Percentiles rank a stretch among this genome's conserved stretches.
phyloP scores from a whole-genome alignment of 345 rosid species.

The Isatis tinctoria region DNA sequence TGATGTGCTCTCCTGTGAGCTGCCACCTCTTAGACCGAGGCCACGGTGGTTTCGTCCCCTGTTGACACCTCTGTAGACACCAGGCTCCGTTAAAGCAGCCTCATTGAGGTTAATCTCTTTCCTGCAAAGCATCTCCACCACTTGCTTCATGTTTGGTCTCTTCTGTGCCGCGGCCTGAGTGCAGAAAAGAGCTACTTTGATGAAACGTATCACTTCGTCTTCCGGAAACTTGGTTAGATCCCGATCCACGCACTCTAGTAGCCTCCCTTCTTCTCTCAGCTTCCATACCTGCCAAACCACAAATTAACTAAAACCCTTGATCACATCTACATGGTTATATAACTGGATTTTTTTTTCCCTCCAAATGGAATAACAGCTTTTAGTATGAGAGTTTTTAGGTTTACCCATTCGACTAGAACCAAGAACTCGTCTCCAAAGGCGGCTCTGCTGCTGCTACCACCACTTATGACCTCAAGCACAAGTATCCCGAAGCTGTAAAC shows the following conservation, averaged over 20 bases:
- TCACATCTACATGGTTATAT: neutral
- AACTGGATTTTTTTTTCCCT: neutral
- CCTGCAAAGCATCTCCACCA: conserved; percentile 73
- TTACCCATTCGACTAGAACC: conserved; percentile 93
- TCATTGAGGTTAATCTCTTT: conserved; percentile 67
- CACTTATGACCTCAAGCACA: conserved; percentile 76
- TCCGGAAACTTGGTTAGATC: conserved; percentile 53
- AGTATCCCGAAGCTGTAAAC: conserved; percentile 93
- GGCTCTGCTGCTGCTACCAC: conserved; percentile 73
- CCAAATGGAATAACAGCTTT: neutral
- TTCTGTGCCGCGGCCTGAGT: conserved; percentile 64
- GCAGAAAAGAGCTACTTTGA: conserved; percentile 80
- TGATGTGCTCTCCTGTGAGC: conserved; percentile 44
- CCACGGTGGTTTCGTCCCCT: conserved; percentile 28
- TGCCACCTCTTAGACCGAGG: conserved; percentile 19
- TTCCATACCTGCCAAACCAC: conserved; percentile 67
- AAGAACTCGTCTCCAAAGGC: conserved; percentile 67
- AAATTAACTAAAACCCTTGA: neutral
- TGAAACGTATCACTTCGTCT: conserved; percentile 58
- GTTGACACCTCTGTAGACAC: conserved; percentile 53
- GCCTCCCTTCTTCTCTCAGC: conserved; percentile 61
- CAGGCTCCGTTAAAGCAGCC: conserved; percentile 57
- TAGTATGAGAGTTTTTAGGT: neutral
- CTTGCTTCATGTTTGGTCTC: conserved; percentile 86
- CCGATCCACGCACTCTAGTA: conserved; percentile 67